These are phyloP conservation scores for Endogone sp. DNA, from an alignment of 192 early-diverging fungal genomes.

Conservation along the genomic window DNA sequence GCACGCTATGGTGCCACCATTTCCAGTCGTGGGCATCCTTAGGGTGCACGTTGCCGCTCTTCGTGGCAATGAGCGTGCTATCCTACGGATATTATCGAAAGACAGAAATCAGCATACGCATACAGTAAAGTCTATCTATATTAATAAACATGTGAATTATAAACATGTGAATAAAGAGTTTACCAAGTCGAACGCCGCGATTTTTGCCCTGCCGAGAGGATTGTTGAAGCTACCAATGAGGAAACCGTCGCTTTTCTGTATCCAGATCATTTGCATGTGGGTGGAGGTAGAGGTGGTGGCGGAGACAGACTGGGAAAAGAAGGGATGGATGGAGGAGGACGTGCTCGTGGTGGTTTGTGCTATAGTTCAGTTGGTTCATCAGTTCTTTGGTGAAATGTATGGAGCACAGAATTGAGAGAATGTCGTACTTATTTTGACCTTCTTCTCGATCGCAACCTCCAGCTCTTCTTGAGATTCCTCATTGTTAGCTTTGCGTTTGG, in stretches of 20 bases:
- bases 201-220: conserved; percentile 20
- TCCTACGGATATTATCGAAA: conserved; percentile 40
- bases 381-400: neutral
- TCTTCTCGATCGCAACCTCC: neutral
- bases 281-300: neutral
- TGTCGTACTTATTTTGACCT: neutral
- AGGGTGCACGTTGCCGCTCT: conserved; percentile 55
- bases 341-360: neutral
- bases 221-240: neutral
- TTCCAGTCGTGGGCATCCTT: conserved; percentile 80
- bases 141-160: no score
- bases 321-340: neutral
- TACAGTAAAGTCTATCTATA: no score
- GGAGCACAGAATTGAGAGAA: neutral
- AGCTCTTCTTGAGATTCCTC: neutral
- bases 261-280: neutral
- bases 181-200: conserved; percentile 73
- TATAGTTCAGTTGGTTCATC: neutral
- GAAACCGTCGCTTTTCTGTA: neutral
- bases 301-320: neutral
- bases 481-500: neutral
- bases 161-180: neutral
- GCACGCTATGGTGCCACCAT: conserved; percentile 59
- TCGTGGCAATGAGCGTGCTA: conserved; percentile 65
- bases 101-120: neutral